phyloP scores from a whole-genome alignment of 805 yeast genomes.

The Danielia oregonensis region DNA sequence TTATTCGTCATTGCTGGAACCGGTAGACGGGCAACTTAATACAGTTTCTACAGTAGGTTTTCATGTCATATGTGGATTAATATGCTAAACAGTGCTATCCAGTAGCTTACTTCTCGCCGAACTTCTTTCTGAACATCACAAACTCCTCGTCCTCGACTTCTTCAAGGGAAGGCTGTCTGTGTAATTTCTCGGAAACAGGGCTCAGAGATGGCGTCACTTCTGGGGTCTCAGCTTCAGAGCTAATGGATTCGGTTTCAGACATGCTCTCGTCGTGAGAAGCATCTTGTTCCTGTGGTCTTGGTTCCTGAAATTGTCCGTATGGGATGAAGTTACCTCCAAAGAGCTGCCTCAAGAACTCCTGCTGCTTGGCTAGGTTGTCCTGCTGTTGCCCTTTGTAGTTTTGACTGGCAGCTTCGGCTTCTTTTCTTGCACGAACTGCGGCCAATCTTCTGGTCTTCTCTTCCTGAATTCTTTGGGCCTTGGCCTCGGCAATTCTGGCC shows the following conservation, averaged over 20 bases:
- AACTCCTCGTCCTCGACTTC: constrained; percentile 35
- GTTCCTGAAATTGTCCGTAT: neutral
- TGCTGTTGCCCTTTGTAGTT: constrained; percentile 4
- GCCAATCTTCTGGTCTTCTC: constrained; percentile 9
- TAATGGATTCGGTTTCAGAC: constrained; percentile 8
- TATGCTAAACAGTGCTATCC: neutral
- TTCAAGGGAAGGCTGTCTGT: constrained; percentile 19
- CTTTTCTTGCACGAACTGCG: constrained; percentile 13
- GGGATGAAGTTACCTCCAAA: constrained; percentile 6
- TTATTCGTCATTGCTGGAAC: too few species aligned
- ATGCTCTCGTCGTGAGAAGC: constrained; percentile 1
- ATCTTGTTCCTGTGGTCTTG: neutral
- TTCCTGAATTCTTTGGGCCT: neutral
- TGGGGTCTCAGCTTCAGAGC: constrained; percentile 6
- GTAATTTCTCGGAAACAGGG: constrained; percentile 5
- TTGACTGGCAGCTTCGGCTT: constrained; percentile 7
- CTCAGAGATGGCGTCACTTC: neutral
- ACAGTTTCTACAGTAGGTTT: too few species aligned
- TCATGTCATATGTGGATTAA: too few species aligned
- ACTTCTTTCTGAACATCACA: constrained; percentile 37
- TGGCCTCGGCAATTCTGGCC: constrained; percentile 5
- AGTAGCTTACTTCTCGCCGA: constrained; percentile 16
- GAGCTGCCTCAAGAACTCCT: constrained; percentile 13
- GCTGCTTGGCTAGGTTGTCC: constrained; percentile 13
- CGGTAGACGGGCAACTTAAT: too few species aligned